These are phyloP conservation scores for Mollisia scopiformis DNA, from an alignment of 2,329 filamentous ascomycete species.

Conservation along the genomic window DNA sequence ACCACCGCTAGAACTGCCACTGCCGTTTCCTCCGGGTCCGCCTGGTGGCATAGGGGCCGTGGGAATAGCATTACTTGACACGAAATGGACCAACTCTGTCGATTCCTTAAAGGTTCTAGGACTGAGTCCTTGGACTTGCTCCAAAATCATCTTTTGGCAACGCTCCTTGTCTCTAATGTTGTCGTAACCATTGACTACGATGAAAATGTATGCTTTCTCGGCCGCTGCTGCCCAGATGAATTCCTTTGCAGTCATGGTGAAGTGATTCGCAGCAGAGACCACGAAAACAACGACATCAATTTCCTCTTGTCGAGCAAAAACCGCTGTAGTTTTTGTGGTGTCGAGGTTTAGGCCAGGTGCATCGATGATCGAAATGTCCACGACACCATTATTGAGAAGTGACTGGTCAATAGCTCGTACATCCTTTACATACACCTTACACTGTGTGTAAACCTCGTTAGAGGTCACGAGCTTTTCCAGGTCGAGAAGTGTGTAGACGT, in stretches of 20 bases:
- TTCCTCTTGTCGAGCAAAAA: slow-evolving; percentile 96
- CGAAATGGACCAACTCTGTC: slow-evolving; percentile 92
- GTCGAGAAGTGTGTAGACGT: slow-evolving; percentile 77
- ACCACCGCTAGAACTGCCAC: slow-evolving; percentile 52
- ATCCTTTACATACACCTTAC: slow-evolving; percentile 96
- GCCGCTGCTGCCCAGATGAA: slow-evolving; percentile 95
- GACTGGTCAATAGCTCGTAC: slow-evolving; percentile 89
- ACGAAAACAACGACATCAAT: slow-evolving; percentile 99
- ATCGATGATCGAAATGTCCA: slow-evolving; percentile 97
- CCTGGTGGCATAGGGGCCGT: slow-evolving; percentile 61
- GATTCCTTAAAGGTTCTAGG: slow-evolving; percentile 92
- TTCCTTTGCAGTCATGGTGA: slow-evolving; percentile 95
- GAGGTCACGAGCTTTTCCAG: slow-evolving; percentile 90
- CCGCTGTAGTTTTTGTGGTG: slow-evolving; percentile 94
- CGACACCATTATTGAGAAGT: slow-evolving; percentile 93
- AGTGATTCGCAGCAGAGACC: slow-evolving; percentile 96
- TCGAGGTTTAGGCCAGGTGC: slow-evolving; percentile 95
- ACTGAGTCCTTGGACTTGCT: slow-evolving; percentile 86
- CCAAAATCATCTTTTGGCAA: slow-evolving; percentile 90
- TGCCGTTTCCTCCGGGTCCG: slow-evolving; percentile 56
- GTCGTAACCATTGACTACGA: slow-evolving; percentile 97
- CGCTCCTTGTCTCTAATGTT: slow-evolving; percentile 89
- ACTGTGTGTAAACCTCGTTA: slow-evolving; percentile 86
- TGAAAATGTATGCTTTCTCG: slow-evolving; percentile 98
- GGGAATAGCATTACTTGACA: slow-evolving; percentile 94